Evolutionary conservation across 2,329 filamentous ascomycete species (phyloP), one percentile per base, ranked within the genome.

Genomic region (Bimuria novae-zelandiae): DNA sequence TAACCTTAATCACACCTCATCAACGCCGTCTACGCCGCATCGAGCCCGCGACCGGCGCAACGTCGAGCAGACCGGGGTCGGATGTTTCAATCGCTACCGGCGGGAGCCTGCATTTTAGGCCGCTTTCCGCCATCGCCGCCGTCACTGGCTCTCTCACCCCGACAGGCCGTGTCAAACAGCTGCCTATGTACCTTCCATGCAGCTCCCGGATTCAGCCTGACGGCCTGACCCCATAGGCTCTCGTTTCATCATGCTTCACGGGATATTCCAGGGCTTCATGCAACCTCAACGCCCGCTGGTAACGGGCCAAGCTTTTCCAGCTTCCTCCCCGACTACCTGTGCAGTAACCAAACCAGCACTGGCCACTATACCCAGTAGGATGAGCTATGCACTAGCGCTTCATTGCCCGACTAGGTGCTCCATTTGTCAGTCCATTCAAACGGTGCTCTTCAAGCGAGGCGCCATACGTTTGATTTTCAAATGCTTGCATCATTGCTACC

Each of bases 1-100:
- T 54, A 54, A 54, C 46, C 51, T 54, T 54, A 54, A 41, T 54
- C 46, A 54, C 40, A 54, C 51, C 41, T 54, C 51, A 41, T 30
- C 40, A 43, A 2, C 10, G 10, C 29, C 48, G 47, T 27, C 48
- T 21, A n/a, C 48, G 22, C 39, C 29, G 30, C 29, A 25, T 33
- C 46, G 27, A 22, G 17, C 27, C 19, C 25, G 27, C 46, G 7
- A 4, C 14, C 37, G 23, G 8, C 11, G 7, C n/a, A 14, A n/a
- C n/a, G n/a, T n/a, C 30, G 27, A n/a, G 17, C 25, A 25, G 22
- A 32, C 17, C 25, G 29, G 25, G 12, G 12, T 23, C 46, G 46
- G 35, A 41, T 36, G 33, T 35, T 12, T 14, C 25, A 19, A 27
- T 29, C 32, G 44, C 44, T 47, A 47, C 44, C 44, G 44, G 32